phyloP scores from a whole-genome alignment of 2,329 filamentous ascomycete species.

The Dendrostoma leiphaemia region DNA sequence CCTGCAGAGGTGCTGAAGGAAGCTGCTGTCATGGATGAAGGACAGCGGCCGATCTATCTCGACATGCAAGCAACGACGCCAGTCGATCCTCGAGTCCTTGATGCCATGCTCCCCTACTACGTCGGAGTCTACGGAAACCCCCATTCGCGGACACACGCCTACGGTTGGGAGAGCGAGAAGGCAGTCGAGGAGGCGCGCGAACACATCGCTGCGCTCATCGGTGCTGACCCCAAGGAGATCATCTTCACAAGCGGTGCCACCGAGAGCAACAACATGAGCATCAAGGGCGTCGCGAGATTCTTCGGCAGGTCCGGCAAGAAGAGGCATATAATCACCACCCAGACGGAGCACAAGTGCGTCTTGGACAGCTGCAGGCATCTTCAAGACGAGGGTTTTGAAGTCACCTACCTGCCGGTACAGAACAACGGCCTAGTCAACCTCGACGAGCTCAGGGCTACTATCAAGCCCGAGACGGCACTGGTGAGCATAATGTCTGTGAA shows the following conservation, averaged over 20 bases:
- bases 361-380: conserved; percentile 95
- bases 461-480: conserved; percentile 84
- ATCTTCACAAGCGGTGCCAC: conserved; percentile 98
- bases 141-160: conserved; percentile 94
- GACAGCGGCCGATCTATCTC: conserved; percentile 90
- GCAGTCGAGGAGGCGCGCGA: conserved; percentile 83
- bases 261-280: conserved; percentile 99
- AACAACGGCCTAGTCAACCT: conserved; percentile 82
- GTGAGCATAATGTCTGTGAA: conserved; percentile 99
- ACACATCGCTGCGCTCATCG: conserved; percentile 82
- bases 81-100: conserved; percentile 88
- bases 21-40: conserved; percentile 89
- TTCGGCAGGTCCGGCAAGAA: conserved; percentile 93
- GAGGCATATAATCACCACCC: conserved; percentile 95
- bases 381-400: conserved; percentile 92
- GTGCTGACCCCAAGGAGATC: conserved; percentile 95
- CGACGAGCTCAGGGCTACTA: conserved; percentile 80
- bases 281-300: conserved; percentile 96
- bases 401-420: conserved; percentile 95
- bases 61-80: conserved; percentile 98
- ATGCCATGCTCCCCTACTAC: conserved; percentile 94
- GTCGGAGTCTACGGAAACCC: conserved; percentile 95
- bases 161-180: conserved; percentile 97
- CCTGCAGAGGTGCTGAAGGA: conserved; percentile 75
- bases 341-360: conserved; percentile 99